phyloP scores from a whole-genome alignment of 768 basidiomycete genomes.

The Pleurotus eryngii region DNA sequence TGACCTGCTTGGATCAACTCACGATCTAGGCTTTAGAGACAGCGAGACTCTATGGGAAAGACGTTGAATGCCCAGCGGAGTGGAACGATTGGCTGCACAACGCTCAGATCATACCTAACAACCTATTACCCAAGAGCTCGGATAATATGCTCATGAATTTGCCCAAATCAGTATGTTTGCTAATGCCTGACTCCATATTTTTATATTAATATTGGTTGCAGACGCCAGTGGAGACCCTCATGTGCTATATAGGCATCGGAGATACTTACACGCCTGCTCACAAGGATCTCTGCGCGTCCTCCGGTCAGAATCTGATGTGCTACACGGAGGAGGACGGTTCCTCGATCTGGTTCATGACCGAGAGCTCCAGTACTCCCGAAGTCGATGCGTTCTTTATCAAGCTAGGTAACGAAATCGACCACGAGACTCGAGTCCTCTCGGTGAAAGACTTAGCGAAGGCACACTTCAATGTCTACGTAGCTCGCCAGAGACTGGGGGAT shows the following conservation, averaged over 20 bases:
- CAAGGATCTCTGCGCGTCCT: conserved; percentile 81
- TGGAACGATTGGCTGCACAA: conserved; percentile 64
- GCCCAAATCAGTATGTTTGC: conserved; percentile 43
- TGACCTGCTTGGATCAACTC: conserved; percentile 1
- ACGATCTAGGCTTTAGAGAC: conserved; percentile 34
- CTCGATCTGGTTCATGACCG: conserved; percentile 88
- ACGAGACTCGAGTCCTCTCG: conserved; percentile 66
- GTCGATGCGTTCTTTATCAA: conserved; percentile 59
- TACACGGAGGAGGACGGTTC: conserved; percentile 70
- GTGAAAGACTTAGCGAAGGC: conserved; percentile 62
- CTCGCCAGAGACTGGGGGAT: conserved; percentile 74
- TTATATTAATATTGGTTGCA: conserved; percentile 20
- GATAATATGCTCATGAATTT: conserved; percentile 60
- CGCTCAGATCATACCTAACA: conserved; percentile 44
- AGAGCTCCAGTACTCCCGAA: conserved; percentile 48
- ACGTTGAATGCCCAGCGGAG: conserved; percentile 59
- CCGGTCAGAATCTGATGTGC: conserved; percentile 86
- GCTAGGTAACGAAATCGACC: conserved; percentile 61
- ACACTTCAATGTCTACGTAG: conserved; percentile 66
- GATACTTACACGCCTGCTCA: conserved; percentile 85
- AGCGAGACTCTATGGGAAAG: conserved; percentile 75
- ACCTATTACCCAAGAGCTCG: conserved; percentile 47
- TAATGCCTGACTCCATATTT: not conserved
- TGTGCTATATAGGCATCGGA: conserved; percentile 82
- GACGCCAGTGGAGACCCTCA: conserved; percentile 70